Base-by-base conservation (phyloP, 495 filamentous ascomycete genomes). In the Penicillium psychrofluorescens region DNA sequence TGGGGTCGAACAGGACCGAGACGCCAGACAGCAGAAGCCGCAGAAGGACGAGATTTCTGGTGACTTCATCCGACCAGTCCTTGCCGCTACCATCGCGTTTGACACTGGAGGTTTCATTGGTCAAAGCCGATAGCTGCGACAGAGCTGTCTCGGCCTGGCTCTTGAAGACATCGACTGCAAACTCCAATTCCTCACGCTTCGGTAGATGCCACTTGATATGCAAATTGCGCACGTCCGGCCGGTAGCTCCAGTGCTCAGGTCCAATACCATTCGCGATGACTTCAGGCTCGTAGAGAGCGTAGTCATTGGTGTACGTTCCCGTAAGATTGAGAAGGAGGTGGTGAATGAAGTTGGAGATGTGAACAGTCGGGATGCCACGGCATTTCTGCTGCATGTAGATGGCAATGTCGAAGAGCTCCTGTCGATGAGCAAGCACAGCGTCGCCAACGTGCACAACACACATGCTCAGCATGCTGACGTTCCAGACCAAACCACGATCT, bases 301-400 rank as follows among this genome's bases (percentile, higher is more conserved):
- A 88, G 56, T 99, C 92, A 29, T 86, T 76, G 4, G 92, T 89
- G 53, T 97, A 99, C 1, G 86, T 96, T 15, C 88, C 81, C 4
- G 91, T 97, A 13, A 95, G 71, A 57, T 96, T 97, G 38, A 99
- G 85, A n/a, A 99, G 69, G n/a, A 99, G 76, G 61, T 99, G 92
- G 63, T 99, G 92, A 30, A 97, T 88, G 63, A 90, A 96, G 61
- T 97, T 99, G 32, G 89, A 95, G 41, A 97, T 84, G 60, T 97
- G 94, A 27, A 95, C 86, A 0, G 91, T 92, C 0, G 94, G 90
- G 29, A 95, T 86, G 12, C 92, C 92, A 54, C 83, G 80, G 66
- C 94, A 97, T 42, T 86, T 90, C 48, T 92, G 75, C 60, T 96
- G 91, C 91, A 97, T 95, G 61, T 90, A 95, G 40, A 84, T 69